Evolutionary conservation across 768 basidiomycete species (phyloP).

Genomic region (Tricholoma sp.): DNA sequence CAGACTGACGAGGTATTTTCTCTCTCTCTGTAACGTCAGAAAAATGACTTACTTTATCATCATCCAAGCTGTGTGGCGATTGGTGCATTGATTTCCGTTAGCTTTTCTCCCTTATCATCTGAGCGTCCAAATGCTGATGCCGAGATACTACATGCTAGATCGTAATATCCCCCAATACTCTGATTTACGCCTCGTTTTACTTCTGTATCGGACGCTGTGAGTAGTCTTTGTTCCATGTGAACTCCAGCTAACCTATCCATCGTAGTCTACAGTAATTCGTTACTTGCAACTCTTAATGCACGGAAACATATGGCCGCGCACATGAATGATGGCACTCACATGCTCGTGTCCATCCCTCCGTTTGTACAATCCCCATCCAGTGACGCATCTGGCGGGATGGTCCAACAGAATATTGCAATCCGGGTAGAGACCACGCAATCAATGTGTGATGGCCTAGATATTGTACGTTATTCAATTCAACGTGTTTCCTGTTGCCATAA

Average conservation of each 20-base stretch:
- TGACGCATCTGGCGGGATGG: slow-evolving; percentile 3
- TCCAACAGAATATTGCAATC: slow-evolving; percentile 24
- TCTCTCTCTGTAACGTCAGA: neutral
- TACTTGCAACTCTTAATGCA: slow-evolving; percentile 3
- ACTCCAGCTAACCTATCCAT: neutral
- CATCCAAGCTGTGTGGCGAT: neutral
- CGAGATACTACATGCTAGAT: slow-evolving; percentile 14
- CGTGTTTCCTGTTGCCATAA: too few species aligned
- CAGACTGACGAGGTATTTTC: neutral
- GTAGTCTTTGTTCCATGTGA: slow-evolving; percentile 4
- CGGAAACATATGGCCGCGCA: slow-evolving; percentile 2
- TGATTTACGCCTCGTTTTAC: slow-evolving; percentile 28
- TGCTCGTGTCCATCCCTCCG: slow-evolving; percentile 10
- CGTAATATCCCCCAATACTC: slow-evolving; percentile 17
- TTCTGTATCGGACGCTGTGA: slow-evolving; percentile 29
- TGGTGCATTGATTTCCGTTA: slow-evolving; percentile 10
- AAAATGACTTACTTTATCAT: neutral
- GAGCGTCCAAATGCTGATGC: neutral
- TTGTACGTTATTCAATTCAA: too few species aligned
- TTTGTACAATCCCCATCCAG: neutral
- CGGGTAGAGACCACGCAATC: slow-evolving; percentile 24
- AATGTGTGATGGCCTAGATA: too few species aligned
- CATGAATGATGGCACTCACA: slow-evolving; percentile 10
- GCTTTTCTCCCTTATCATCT: neutral
- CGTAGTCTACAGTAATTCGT: slow-evolving; percentile 23